These are phyloP conservation scores for Aspergillus sp. DNA, from an alignment of 2,329 filamentous ascomycete genomes.

Conservation along the genomic window DNA sequence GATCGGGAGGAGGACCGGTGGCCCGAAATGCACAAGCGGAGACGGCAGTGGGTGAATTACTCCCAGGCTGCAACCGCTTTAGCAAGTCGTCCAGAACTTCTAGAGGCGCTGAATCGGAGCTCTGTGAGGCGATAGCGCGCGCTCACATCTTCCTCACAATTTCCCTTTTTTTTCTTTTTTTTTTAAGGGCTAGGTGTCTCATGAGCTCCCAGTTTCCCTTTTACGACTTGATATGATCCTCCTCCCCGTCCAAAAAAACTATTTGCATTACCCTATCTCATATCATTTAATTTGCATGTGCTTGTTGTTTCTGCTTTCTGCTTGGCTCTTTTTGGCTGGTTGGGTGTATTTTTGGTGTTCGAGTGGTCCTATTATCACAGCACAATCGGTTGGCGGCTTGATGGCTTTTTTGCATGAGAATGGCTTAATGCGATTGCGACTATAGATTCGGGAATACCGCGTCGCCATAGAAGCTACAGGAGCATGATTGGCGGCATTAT, in stretches of 20 bases:
- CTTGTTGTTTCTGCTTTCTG: slow-evolving; percentile 1
- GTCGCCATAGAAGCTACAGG: slow-evolving; percentile 25
- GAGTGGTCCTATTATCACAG: slow-evolving; percentile 18
- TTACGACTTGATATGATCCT: slow-evolving; percentile 27
- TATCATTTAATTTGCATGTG: slow-evolving; percentile 12
- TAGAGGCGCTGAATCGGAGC: slow-evolving; percentile 82
- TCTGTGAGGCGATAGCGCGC: slow-evolving; percentile 57
- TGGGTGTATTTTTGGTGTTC: slow-evolving; percentile 20
- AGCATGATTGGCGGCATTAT: slow-evolving; percentile 17
- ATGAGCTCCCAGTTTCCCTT: slow-evolving; percentile 7
- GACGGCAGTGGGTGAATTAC: slow-evolving; percentile 86
- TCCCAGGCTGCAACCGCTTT: slow-evolving; percentile 76
- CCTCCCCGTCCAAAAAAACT: slow-evolving; percentile 7
- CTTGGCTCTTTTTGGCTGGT: slow-evolving; percentile 11
- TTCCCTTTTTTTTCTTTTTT: background rate
- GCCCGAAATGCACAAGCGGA: slow-evolving; percentile 92
- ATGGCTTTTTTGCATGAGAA: slow-evolving; percentile 21
- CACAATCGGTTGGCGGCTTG: slow-evolving; percentile 18
- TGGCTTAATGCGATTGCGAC: slow-evolving; percentile 18
- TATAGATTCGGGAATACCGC: slow-evolving; percentile 24
- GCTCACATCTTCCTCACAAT: slow-evolving; percentile 8
- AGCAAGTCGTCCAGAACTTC: slow-evolving; percentile 76
- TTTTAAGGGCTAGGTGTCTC: background rate
- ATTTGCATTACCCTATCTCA: slow-evolving; percentile 3
- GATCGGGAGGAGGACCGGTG: slow-evolving; percentile 80